phyloP scores from a whole-genome alignment of 306 rosid species.

The Cucurbita argyrosperma region DNA sequence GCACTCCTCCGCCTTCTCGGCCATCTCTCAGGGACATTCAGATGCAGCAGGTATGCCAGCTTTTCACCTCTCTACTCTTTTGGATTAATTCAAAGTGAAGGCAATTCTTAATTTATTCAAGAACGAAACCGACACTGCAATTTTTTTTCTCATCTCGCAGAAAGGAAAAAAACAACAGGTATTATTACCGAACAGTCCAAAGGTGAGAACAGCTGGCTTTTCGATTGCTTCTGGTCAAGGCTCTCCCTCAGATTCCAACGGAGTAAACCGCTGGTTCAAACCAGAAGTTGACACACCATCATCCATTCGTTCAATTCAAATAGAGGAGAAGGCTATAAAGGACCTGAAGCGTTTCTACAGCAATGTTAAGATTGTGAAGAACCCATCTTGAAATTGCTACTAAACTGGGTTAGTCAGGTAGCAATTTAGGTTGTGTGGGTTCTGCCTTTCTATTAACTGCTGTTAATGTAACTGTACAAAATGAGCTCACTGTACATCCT shows the following conservation, averaged over 20 bases:
- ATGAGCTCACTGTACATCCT: conserved; percentile 7
- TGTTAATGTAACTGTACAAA: conserved; percentile 5
- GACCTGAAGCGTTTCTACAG: conserved; percentile 90
- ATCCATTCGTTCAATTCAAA: conserved; percentile 83
- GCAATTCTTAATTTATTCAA: neutral
- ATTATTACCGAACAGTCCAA: conserved; percentile 53
- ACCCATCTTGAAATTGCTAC: conserved; percentile 15
- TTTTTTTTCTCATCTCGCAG: conserved; percentile 13
- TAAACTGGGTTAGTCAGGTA: neutral
- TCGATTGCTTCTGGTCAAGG: conserved; percentile 48
- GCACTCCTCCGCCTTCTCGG: conserved; percentile 69
- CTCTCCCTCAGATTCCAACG: conserved; percentile 61
- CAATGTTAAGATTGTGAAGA: conserved; percentile 69
- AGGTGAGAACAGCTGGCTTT: conserved; percentile 63
- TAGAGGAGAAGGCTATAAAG: conserved; percentile 93
- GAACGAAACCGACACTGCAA: neutral
- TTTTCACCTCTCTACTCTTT: neutral
- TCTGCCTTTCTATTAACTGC: neutral
- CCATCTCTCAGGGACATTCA: conserved; percentile 88
- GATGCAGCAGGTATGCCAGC: conserved; percentile 59
- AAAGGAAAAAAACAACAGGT: conserved; percentile 62
- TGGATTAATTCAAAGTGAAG: neutral
- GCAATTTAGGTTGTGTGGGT: conserved; percentile 2
- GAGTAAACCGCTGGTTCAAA: conserved; percentile 79
- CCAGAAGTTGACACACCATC: conserved; percentile 77